Percentiles rank a stretch among this genome's conserved stretches.
Conservation (phyloP, 352 stramenopile genomes). For the Pythium monospermum region DNA sequence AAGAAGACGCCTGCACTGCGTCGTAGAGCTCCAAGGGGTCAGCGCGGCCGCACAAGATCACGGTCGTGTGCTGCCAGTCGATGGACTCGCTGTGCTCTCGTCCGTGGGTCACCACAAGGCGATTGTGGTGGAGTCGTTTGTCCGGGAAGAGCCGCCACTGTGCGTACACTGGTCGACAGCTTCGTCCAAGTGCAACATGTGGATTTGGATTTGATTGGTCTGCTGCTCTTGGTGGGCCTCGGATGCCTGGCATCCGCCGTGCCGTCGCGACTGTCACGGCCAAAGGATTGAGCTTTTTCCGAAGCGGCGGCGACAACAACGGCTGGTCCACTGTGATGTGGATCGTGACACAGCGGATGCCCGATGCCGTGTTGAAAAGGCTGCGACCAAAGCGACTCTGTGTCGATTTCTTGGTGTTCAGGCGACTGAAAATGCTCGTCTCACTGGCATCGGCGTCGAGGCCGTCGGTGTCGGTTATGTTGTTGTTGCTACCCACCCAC, state of each 20-base stretch:
- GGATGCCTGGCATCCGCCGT: slow-evolving; percentile 45
- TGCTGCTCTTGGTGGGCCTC: slow-evolving; percentile 12
- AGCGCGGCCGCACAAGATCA: slow-evolving; percentile 45
- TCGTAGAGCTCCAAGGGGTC: slow-evolving; percentile 39
- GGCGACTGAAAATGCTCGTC: slow-evolving; percentile 3
- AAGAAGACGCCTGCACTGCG: slow-evolving; percentile 27
- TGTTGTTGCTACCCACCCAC: slow-evolving; percentile 21
- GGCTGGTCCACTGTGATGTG: slow-evolving; percentile 44
- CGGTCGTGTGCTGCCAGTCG: slow-evolving; percentile 47
- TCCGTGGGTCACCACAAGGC: slow-evolving; percentile 4
- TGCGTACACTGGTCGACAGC: slow-evolving; percentile 57
- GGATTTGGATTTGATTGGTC: slow-evolving; percentile 27
- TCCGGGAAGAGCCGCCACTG: slow-evolving; percentile 48
- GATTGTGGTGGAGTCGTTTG: slow-evolving; percentile 5
- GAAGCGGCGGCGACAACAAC: slow-evolving; percentile 33
- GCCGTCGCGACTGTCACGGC: slow-evolving; percentile 45
- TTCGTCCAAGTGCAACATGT: slow-evolving; percentile 31
- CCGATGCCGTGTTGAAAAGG: slow-evolving; percentile 25
- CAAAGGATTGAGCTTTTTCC: slow-evolving; percentile 58
- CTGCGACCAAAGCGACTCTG: slow-evolving; percentile 11
- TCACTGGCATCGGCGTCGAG: background rate
- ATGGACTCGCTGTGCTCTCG: slow-evolving; percentile 12
- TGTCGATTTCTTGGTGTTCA: background rate
- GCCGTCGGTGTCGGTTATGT: background rate
- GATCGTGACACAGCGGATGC: slow-evolving; percentile 46